phyloP scores from a whole-genome alignment of 805 yeast species.

The Barnettozyma populi region DNA sequence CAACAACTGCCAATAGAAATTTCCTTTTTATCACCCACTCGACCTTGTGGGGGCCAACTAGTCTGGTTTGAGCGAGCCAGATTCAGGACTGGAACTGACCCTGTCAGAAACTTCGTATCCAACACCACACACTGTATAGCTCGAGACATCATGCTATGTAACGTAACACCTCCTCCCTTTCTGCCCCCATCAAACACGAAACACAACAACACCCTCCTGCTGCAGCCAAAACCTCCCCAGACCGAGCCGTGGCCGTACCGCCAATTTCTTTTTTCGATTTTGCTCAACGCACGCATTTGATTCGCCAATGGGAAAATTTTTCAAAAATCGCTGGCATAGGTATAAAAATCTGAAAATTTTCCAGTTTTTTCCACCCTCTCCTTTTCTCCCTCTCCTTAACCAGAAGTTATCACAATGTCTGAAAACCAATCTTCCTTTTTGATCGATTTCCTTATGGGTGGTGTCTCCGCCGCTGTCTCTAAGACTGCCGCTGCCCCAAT shows the following conservation, averaged over 20 bases:
- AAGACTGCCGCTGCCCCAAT: conserved; percentile 98
- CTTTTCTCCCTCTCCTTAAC: conserved; percentile 2
- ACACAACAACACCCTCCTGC: neutral
- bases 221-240: neutral
- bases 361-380: neutral
- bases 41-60: neutral
- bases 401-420: conserved; percentile 19
- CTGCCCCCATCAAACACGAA: neutral
- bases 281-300: conserved; percentile 2
- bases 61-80: neutral
- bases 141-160: too few species aligned
- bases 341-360: conserved; percentile 3
- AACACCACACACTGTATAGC: neutral
- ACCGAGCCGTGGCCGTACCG: neutral
- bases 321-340: neutral
- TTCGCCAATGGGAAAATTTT: conserved; percentile 9
- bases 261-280: conserved; percentile 1
- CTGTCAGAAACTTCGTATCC: neutral
- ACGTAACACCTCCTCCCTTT: neutral
- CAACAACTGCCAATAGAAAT: neutral
- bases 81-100: neutral
- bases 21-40: neutral
- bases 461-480: conserved; percentile 97
- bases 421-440: conserved; percentile 42
- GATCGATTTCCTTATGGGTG: conserved; percentile 89